Percentiles rank a stretch among this genome's conserved stretches.
Conservation (phyloP, 2,329 filamentous ascomycete species). For the Aspergillus sp. region DNA sequence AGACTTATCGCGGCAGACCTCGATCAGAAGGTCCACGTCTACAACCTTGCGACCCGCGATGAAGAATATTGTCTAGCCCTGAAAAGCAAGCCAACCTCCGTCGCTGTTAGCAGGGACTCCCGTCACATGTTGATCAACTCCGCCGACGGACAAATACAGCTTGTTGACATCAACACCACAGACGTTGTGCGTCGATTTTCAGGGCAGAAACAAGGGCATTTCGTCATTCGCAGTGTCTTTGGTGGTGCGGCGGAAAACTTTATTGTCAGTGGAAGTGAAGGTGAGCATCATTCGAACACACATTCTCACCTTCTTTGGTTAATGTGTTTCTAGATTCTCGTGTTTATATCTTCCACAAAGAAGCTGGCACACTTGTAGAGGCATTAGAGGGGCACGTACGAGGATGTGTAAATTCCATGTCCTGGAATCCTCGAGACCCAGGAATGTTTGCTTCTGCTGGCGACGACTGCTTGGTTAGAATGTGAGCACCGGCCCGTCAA, state of each 20-base stretch:
- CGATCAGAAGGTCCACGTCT: constrained; percentile 72
- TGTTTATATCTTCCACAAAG: constrained; percentile 90
- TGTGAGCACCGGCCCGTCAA: constrained; percentile 61
- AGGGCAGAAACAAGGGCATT: constrained; percentile 74
- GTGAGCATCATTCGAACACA: constrained; percentile 48
- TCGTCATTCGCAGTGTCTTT: constrained; percentile 78
- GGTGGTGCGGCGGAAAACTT: constrained; percentile 92
- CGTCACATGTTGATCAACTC: constrained; percentile 79
- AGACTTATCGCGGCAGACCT: constrained; percentile 78
- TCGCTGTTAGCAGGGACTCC: constrained; percentile 82
- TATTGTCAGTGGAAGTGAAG: constrained; percentile 87
- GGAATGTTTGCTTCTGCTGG: constrained; percentile 88
- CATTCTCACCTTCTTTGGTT: constrained; percentile 18
- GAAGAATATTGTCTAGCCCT: constrained; percentile 74
- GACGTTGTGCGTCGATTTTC: constrained; percentile 73
- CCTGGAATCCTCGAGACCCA: constrained; percentile 84
- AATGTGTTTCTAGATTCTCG: constrained; percentile 56
- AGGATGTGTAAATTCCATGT: constrained; percentile 80
- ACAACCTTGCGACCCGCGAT: constrained; percentile 73
- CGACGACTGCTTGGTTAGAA: constrained; percentile 80
- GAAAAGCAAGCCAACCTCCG: constrained; percentile 71
- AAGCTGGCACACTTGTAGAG: constrained; percentile 73
- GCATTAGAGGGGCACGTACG: constrained; percentile 72
- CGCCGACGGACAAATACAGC: constrained; percentile 71
- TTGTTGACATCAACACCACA: constrained; percentile 75